Base-by-base conservation (phyloP, 257 asterid genomes). In the Solanum appendiculatum region DNA sequence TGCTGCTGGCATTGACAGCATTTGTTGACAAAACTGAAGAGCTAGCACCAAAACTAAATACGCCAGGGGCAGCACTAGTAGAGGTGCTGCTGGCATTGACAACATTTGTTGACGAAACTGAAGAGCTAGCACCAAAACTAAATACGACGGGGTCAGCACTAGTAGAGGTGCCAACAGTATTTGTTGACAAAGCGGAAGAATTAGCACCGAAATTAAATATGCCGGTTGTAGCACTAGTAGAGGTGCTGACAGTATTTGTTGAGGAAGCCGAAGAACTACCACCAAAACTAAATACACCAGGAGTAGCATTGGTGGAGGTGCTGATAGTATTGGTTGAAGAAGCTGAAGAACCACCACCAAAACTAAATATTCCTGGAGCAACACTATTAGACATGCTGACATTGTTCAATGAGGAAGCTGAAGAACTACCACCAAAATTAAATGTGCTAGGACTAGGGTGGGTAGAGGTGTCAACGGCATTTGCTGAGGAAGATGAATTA, bases 21-120 rank as follows among this genome's bases (percentile, higher is more conserved):
- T 88, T 92, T 29, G 93, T 23, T 31, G 96, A 89, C 81, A 95
- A 82, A 85, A 93, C 86, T 7, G 88, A 66, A 46, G 93, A 82
- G 89, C 88, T 92, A 84, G 75, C 93, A 73, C 93, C 91, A 82
- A 93, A 92, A 89, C 90, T 69, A 70, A 90, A 89, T 80, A 86
- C 29, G 72, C 92, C 81, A 37, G 93, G 72, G 70, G 91, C 11
- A 87, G 93, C 82, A 83, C 87, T 86, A 82, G 88, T 86, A 36
- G 92, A 90, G 92, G 88, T 87, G 78, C 84, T 54, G n/a, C n/a
- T n/a, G n/a, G n/a, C n/a, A 34, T 34, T 86, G 88, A 87, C 63
- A 84, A 63, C 73, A 72, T 82, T 87, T 27, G 85, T 86, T 20
- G 92, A 85, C 48, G 70, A 58, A 66, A 92, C 82, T 10, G 87